Evolutionary conservation across 2,329 filamentous ascomycete genomes (phyloP).

Genomic region (Paracamarosporium sp.): DNA sequence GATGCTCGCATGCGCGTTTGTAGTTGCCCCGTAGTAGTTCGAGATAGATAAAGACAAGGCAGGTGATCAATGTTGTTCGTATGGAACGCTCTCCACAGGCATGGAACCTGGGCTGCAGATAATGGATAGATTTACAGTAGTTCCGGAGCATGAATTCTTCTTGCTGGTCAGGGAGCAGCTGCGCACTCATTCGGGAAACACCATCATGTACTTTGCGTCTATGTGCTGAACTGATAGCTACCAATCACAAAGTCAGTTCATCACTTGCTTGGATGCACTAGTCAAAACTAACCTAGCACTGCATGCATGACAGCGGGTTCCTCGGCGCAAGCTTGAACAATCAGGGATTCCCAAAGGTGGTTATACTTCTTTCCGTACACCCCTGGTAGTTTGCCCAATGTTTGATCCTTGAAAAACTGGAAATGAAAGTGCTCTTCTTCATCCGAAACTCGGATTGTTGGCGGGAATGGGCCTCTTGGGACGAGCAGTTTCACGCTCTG

Average conservation of each 20-base stretch:
- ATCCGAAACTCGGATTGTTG: conserved; percentile 11
- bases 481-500: background rate
- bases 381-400: conserved; percentile 42
- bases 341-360: conserved; percentile 48
- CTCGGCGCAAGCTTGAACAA: conserved; percentile 47
- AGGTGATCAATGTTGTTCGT: conserved; percentile 49
- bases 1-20: conserved; percentile 23
- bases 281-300: conserved; percentile 26
- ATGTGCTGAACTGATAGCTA: conserved; percentile 49
- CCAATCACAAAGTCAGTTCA: background rate
- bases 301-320: conserved; percentile 54
- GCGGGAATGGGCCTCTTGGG: background rate
- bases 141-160: conserved; percentile 47
- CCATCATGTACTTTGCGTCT: conserved; percentile 18
- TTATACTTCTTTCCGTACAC: conserved; percentile 17
- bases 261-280: background rate
- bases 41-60: conserved; percentile 50
- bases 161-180: conserved; percentile 18
- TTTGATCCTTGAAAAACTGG: conserved; percentile 53
- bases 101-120: conserved; percentile 36
- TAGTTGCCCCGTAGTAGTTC: conserved; percentile 52
- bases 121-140: conserved; percentile 50
- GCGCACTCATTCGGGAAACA: conserved; percentile 8
- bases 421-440: conserved; percentile 45
- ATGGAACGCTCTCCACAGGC: conserved; percentile 27